Conservation (phyloP, 225 moss, liverwort and hornwort genomes). For the Climacium dendroides region DNA sequence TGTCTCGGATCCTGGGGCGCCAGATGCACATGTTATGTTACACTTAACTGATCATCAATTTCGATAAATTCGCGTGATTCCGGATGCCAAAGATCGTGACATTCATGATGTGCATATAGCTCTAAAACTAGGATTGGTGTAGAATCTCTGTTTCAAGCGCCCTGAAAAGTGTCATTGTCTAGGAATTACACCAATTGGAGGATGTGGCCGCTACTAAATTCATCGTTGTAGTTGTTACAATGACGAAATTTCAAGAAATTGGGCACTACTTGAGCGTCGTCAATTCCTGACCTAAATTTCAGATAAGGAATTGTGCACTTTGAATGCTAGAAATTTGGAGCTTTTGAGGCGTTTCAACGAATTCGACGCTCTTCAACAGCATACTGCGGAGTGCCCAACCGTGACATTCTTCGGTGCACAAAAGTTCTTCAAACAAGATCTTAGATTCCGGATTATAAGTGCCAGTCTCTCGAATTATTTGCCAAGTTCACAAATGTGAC, state of each 20-base stretch:
- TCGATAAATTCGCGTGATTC: background rate
- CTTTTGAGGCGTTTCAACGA: no score
- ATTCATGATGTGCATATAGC: background rate
- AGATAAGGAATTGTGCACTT: background rate
- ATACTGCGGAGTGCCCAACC: no score
- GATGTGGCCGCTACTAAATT: background rate
- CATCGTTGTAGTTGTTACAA: background rate
- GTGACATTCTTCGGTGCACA: background rate
- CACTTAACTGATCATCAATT: no score
- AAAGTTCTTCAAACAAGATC: background rate
- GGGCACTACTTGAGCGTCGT: no score
- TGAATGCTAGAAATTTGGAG: background rate
- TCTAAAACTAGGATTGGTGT: background rate
- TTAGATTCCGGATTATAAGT: background rate
- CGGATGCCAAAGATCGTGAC: background rate
- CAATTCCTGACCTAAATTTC: background rate
- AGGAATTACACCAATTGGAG: background rate
- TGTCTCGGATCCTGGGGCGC: background rate
- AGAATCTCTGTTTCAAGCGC: background rate
- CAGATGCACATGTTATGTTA: background rate
- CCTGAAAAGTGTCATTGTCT: background rate
- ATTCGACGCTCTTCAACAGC: background rate
- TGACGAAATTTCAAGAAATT: background rate
- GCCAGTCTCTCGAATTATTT: background rate
- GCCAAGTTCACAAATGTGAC: no score